phyloP scores from a whole-genome alignment of 768 basidiomycete genomes.

The Lactarius hengduanensis region DNA sequence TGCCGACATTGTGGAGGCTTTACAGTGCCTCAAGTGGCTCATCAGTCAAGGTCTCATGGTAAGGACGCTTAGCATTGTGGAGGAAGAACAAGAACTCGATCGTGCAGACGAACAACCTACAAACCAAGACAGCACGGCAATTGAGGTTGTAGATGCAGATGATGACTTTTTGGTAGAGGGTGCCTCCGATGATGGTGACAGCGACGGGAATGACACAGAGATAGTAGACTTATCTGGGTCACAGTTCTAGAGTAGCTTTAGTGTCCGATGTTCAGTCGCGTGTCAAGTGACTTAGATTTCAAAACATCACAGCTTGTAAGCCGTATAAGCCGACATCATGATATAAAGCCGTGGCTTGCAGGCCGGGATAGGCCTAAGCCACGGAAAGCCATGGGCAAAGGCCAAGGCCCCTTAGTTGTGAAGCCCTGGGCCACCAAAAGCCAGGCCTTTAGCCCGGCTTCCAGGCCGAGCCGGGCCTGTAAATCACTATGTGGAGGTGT shows the following conservation, averaged over 20 bases:
- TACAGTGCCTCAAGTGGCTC: neutral
- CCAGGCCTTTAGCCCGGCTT: neutral
- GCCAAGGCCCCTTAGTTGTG: too few relatives aligned
- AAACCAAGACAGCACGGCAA: neutral
- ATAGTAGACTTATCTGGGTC: neutral
- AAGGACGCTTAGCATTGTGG: neutral
- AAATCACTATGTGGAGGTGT: too few relatives aligned
- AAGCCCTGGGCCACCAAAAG: neutral
- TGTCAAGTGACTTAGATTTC: neutral
- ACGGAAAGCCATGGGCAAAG: neutral
- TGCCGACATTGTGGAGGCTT: neutral
- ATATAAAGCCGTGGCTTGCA: neutral
- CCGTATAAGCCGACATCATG: neutral
- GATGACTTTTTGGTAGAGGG: neutral
- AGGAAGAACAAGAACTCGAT: neutral
- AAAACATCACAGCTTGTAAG: neutral
- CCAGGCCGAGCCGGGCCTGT: neutral
- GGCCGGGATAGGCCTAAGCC: neutral
- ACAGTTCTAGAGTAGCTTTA: too few relatives aligned
- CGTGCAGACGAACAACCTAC: neutral
- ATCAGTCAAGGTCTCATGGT: neutral
- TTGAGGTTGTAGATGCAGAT: neutral
- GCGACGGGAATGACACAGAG: neutral
- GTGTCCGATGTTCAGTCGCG: too few relatives aligned
- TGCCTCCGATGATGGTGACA: too few relatives aligned